Evolutionary conservation across 2,329 filamentous ascomycete genomes (phyloP), one percentile per base, ranked within the genome.

Genomic region (Monilinia fructigena): DNA sequence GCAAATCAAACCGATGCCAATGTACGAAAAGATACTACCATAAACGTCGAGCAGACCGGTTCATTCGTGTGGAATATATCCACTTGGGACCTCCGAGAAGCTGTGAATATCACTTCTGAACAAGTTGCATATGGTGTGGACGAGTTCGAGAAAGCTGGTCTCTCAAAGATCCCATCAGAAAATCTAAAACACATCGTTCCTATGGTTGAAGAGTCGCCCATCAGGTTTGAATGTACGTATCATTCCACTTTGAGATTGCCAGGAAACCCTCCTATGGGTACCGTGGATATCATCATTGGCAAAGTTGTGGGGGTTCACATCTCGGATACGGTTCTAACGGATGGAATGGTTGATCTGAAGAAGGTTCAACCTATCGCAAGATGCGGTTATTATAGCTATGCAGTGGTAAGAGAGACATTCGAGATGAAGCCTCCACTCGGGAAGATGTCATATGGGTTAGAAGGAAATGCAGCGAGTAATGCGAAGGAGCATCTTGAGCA

Each of bases 301-400:
- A 75, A 76, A 52, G 85, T 88, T 0, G 76, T 87, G 0, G 85
- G 79, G 0, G 79, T 89, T 42, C 83, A 88, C 74, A 84, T 88
- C 65, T 78, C 79, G 5, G 84, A 87, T 55, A 73, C 76, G 14
- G 83, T 83, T 1, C 69, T 88, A 69, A 86, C 82, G 4, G 77
- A 84, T 68, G 84, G 84, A 0, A 79, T 80, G 65, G 72, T 88
- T 50, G 85, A 88, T 78, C 75, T 87, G 2, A 74, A 71, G 2
- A 86, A 86, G 76, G 85, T 82, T 28, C 77, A 80, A 76, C 85
- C 85, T 4, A 87, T 88, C 75, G 86, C 85, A 8, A 76, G 86
- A 35, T 86, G 82, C 72, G 85, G 85, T 20, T 88, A 88, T 73
- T 84, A 82, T 71, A 79, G 87, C 73, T 88, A 87, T 76, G 78